Conservation (phyloP, 306 rosid species). For the Medicago arabica region DNA sequence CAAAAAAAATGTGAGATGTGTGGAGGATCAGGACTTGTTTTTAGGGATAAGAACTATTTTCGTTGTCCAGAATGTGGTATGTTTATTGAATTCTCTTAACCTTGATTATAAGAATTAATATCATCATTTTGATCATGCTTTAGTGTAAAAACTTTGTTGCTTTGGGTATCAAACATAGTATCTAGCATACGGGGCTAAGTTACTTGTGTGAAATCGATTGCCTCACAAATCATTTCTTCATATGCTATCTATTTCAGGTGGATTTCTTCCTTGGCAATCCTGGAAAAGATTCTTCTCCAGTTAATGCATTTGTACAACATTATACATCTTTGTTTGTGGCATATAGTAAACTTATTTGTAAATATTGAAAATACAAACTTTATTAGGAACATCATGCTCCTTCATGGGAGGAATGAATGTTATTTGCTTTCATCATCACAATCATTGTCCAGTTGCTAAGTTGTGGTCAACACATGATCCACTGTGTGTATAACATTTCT, state of each 20-base stretch:
- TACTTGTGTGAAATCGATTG: too few species aligned
- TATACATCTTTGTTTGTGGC: not conserved
- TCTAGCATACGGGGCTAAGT: too few species aligned
- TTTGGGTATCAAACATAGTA: too few species aligned
- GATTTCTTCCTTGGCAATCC: slow-evolving; percentile 96
- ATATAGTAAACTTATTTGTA: not conserved
- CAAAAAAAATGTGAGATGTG: slow-evolving; percentile 73
- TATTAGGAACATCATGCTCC: too few species aligned
- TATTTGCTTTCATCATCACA: too few species aligned
- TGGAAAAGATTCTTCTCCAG: slow-evolving; percentile 94
- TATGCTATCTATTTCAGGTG: slow-evolving; percentile 58
- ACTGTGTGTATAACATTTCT: too few species aligned
- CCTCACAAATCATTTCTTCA: not conserved
- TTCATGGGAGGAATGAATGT: too few species aligned
- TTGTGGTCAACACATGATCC: too few species aligned
- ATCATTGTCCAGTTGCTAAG: too few species aligned
- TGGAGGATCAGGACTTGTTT: slow-evolving; percentile 88
- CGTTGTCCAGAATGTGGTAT: slow-evolving; percentile 89
- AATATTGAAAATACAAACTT: too few species aligned
- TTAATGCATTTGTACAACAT: slow-evolving; percentile 33
- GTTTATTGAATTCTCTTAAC: slow-evolving; percentile 14
- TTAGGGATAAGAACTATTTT: slow-evolving; percentile 60
- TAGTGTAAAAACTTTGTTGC: too few species aligned
- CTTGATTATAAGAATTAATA: not conserved
- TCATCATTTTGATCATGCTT: too few species aligned